phyloP scores from a whole-genome alignment of 148 eudicot genomes.

The Vaccinium darrowii region DNA sequence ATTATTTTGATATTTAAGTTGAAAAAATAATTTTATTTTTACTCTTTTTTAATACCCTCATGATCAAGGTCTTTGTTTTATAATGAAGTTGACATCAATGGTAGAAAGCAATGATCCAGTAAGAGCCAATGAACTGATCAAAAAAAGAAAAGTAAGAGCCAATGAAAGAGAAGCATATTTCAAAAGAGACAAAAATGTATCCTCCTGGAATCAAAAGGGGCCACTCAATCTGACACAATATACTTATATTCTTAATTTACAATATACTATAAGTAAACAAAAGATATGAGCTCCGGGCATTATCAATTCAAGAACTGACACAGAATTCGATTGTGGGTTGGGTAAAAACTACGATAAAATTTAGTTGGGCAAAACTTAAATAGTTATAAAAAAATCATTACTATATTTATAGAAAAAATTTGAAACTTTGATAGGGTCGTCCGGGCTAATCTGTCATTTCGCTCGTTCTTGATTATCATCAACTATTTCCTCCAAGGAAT shows the following conservation, averaged over 20 bases:
- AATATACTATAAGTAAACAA: background rate
- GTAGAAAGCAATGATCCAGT: constrained; percentile 22
- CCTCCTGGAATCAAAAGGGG: background rate
- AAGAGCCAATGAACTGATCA: constrained; percentile 32
- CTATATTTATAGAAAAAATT: too few species aligned
- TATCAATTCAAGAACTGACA: background rate
- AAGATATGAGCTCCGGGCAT: background rate
- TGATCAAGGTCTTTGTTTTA: background rate
- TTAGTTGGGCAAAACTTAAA: too few species aligned
- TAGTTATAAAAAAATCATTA: too few species aligned
- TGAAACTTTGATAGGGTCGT: too few species aligned
- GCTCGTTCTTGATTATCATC: background rate
- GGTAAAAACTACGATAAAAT: too few species aligned
- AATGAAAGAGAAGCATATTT: constrained; percentile 5
- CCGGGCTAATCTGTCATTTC: too few species aligned
- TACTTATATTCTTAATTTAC: background rate
- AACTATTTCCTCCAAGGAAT: background rate
- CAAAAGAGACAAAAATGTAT: constrained; percentile 24
- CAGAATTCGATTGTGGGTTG: too few species aligned
- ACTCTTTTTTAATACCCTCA: constrained; percentile 2
- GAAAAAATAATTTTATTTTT: too few species aligned
- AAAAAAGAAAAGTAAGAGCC: too few species aligned
- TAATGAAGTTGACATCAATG: background rate
- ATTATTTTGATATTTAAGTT: too few species aligned
- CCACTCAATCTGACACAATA: background rate